Percentiles rank a stretch among this genome's conserved stretches.
phyloP scores from a whole-genome alignment of 495 filamentous ascomycete genomes.

The Aspergillus nidulans region DNA sequence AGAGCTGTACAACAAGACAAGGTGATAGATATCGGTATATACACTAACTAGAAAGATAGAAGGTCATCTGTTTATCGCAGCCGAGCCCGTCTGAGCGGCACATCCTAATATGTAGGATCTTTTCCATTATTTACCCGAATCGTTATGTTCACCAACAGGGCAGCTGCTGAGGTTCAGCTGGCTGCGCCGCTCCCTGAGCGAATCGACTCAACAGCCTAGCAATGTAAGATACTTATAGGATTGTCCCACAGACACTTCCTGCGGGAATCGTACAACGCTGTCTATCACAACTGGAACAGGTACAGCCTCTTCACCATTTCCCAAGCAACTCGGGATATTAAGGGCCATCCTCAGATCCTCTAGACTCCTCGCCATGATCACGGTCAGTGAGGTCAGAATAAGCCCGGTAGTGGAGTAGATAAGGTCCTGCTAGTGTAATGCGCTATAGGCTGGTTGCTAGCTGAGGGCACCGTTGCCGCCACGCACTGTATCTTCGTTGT shows the following conservation, averaged over 20 bases:
- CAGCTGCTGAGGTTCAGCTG: too few species aligned
- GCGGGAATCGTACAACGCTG: too few species aligned
- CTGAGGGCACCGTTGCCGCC: neutral
- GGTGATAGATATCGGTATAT: neutral
- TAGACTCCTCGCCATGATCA: neutral
- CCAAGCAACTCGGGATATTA: conserved; percentile 7
- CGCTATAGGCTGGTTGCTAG: neutral
- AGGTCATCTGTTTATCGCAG: neutral
- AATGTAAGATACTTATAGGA: too few species aligned
- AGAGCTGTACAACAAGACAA: conserved; percentile 7
- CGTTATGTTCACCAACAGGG: too few species aligned
- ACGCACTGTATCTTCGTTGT: neutral
- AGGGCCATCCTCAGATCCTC: neutral
- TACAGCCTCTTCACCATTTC: neutral
- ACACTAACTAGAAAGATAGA: neutral
- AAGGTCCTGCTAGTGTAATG: neutral
- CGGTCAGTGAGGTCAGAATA: too few species aligned
- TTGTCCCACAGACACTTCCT: too few species aligned
- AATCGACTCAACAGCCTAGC: too few species aligned
- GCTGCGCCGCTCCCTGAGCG: too few species aligned
- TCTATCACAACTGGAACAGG: too few species aligned
- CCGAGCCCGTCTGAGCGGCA: too few species aligned
- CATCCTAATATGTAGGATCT: too few species aligned
- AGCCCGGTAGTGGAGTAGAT: conserved; percentile 4
- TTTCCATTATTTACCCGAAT: too few species aligned